Base-by-base conservation (phyloP, 768 basidiomycete genomes). In the Mycena belliarum region DNA sequence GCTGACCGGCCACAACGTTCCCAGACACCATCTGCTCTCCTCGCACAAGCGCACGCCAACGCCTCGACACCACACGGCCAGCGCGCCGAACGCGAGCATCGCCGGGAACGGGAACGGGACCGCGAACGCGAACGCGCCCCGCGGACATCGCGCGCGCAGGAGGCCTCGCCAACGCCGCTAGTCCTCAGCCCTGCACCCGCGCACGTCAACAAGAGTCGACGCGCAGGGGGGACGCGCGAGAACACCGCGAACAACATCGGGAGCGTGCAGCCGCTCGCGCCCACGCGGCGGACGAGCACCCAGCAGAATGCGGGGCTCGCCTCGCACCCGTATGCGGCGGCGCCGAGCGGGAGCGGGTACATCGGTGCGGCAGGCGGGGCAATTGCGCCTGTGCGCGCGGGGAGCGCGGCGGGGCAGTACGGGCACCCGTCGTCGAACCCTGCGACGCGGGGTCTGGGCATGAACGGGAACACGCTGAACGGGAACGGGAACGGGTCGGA, bases 321-420 rank as follows among this genome's bases (percentile, higher is more conserved):
- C 20, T 79, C 85, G 28, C 90, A 92, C 67, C 90, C 90, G 29
- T 92, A 91, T 55, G 90, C 89, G 10, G 77, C 82, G 33, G 82
- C 85, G 8, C 82, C 86, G 7, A 82, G 78, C 54, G 75, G 82
- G 1, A 80, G 76, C 41, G 83, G 81, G 4, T 86, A 85, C 18
- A 70, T 70, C 25, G 72, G 74, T 35, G 67, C 65, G 8, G 70
- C 71, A 57, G 69, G 72, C 53, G 71, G 75, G 23, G 51, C 62
- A 21, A 60, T 63, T 15, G 37, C 58, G n/a, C 62, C 62, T 4
- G 40, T 63, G 42, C 57, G 62, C 18, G 58, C 50, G 20, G 40
- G 54, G 24, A 55, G 35, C 25, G 49, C 52, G 4, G 61, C 35
- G 21, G 57, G 50, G 12, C 57, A 59, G 25, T 89, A 86, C 60